Conservation (phyloP, 2,329 filamentous ascomycete species). For the Neonectria magnoliae region DNA sequence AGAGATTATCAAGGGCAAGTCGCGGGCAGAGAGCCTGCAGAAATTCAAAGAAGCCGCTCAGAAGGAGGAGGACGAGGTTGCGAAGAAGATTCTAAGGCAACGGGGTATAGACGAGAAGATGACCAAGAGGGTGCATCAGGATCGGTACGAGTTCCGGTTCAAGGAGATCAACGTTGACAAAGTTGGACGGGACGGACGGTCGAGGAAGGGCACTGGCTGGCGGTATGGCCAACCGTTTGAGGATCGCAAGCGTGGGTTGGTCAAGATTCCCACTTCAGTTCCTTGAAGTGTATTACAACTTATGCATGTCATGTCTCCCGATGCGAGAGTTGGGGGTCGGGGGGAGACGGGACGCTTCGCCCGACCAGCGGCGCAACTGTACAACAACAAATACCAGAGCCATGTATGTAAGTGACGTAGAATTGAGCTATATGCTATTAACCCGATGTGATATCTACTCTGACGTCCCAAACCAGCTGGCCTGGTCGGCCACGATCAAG, state of each 20-base stretch:
- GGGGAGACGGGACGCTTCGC: slow-evolving; percentile 13
- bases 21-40: slow-evolving; percentile 49
- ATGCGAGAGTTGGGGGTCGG: slow-evolving; percentile 12
- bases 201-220: slow-evolving; percentile 64
- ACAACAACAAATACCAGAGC: slow-evolving; percentile 41
- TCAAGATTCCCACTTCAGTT: slow-evolving; percentile 75
- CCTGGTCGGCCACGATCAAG: slow-evolving; percentile 53
- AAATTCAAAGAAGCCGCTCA: slow-evolving; percentile 56
- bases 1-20: slow-evolving; percentile 53
- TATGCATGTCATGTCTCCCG: slow-evolving; percentile 29
- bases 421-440: background rate
- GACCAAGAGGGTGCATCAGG: slow-evolving; percentile 54
- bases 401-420: slow-evolving; percentile 35
- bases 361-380: slow-evolving; percentile 35
- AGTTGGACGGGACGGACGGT: slow-evolving; percentile 64
- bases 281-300: slow-evolving; percentile 51
- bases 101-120: slow-evolving; percentile 51
- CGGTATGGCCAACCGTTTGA: slow-evolving; percentile 71
- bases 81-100: slow-evolving; percentile 45
- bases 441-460: slow-evolving; percentile 28
- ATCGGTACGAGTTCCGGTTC: slow-evolving; percentile 65
- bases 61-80: slow-evolving; percentile 53
- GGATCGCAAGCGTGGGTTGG: slow-evolving; percentile 69
- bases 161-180: slow-evolving; percentile 66
- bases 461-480: slow-evolving; percentile 53